Evolutionary conservation across 139 green algal genomes (phyloP), one percentile per base, ranked within the genome.

Genomic region (Chlamydomonas applanata): DNA sequence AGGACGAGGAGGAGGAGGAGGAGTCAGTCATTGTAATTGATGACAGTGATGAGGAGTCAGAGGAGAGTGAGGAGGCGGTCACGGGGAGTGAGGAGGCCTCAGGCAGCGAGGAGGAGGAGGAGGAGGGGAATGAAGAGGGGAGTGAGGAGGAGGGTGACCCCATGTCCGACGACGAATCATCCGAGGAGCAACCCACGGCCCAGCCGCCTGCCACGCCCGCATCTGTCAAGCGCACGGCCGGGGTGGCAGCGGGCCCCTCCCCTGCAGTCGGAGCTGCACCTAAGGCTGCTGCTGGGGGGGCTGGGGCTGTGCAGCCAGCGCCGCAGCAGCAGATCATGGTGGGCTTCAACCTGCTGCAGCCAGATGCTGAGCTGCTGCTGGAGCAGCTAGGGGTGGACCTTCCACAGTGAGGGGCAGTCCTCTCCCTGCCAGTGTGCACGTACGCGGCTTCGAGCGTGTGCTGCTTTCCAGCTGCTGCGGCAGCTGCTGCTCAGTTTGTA

Each of bases 301-400:
- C n/a, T n/a, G 24, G 13, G 20, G 20, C 20, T 25, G 11, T 62
- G 4, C 4, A 25, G 24, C 53, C 53, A 62, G 24, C 9, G 53
- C 24, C 11, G 40, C 40, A 49, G 53, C 7, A 62, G 20, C 22
- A 33, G 53, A 62, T 66, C 25, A 35, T 30, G 59, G 59, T 66
- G 24, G 59, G 59, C 59, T 66, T 36, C 30, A 30, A 66, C n/a
- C 29, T 66, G 59, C 30, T 66, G 24, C n/a, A 34, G 22, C 59
- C 11, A 16, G 59, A 66, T 35, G 59, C 30, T 16, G 59, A 34
- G 11, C 24, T 66, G 59, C 59, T 66, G 59, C 59, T 66, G 59
- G 30, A 29, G 4, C 34, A 7, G 9, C 30, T 66, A 9, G 59
- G 30, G 30, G n/a, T 66, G 4, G n/a, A 66, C n/a, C 2, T 34